Conservation (phyloP, 2,329 filamentous ascomycete genomes). For the Hyphodiscus sp. region DNA sequence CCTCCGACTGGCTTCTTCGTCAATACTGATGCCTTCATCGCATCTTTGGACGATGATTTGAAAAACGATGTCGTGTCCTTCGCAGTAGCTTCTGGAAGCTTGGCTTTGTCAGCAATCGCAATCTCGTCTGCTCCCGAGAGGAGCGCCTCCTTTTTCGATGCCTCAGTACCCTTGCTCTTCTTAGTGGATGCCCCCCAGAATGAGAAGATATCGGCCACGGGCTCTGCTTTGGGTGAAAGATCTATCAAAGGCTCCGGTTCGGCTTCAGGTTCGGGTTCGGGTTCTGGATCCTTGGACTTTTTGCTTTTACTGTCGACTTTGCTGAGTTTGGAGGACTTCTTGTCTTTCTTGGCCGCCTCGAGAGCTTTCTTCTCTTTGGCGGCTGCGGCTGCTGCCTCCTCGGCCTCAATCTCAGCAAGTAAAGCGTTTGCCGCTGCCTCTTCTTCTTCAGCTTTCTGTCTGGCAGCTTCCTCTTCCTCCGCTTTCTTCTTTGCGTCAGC, state of each 20-base stretch:
- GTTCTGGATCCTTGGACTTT: conserved; percentile 25
- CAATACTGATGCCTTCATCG: conserved; percentile 34
- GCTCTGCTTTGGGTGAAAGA: conserved; percentile 32
- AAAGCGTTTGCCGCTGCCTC: conserved; percentile 32
- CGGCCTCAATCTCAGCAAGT: conserved; percentile 32
- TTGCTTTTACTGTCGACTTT: conserved; percentile 33
- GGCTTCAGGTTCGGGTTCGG: conserved; percentile 20
- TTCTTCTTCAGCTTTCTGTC: conserved; percentile 31
- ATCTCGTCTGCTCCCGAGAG: conserved; percentile 35
- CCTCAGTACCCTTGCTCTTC: conserved; percentile 27
- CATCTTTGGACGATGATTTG: conserved; percentile 29
- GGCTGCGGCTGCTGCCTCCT: conserved; percentile 33
- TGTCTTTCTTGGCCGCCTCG: conserved; percentile 29
- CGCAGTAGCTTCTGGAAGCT: conserved; percentile 41
- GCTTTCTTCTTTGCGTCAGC: conserved; percentile 43
- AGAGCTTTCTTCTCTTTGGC: conserved; percentile 33
- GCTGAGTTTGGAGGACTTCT: conserved; percentile 32
- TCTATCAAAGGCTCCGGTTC: conserved; percentile 20
- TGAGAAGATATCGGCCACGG: conserved; percentile 38
- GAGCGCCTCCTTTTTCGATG: conserved; percentile 33
- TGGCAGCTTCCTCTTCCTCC: conserved; percentile 29
- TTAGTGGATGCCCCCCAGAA: conserved; percentile 52
- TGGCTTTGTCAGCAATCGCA: conserved; percentile 44
- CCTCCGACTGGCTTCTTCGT: conserved; percentile 43
- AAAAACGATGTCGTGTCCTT: conserved; percentile 34